A percentile compares a stretch with the other conserved stretches of the same genome.
Conservation (phyloP, 2,329 filamentous ascomycete species). For the Tolypocladium tundrense region DNA sequence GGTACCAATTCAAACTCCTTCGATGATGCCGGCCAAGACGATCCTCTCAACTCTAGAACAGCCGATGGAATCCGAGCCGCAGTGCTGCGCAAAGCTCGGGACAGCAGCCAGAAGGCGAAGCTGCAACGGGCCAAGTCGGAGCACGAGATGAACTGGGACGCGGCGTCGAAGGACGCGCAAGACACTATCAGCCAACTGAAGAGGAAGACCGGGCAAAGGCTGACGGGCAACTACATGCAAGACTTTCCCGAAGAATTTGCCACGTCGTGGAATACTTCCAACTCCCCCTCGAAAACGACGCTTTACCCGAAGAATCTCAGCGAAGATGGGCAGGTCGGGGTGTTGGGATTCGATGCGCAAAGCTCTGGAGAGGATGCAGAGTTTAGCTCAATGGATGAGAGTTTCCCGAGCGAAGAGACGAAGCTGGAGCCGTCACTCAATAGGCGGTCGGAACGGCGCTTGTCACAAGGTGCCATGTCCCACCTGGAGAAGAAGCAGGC, state of each 20-base stretch:
- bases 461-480: slow-evolving; percentile 1
- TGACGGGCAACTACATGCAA: slow-evolving; percentile 38
- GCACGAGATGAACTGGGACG: slow-evolving; percentile 4
- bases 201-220: not conserved
- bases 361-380: slow-evolving; percentile 17
- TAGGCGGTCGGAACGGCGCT: slow-evolving; percentile 8
- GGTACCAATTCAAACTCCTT: not conserved
- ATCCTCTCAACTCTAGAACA: slow-evolving; percentile 13
- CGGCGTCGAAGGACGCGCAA: slow-evolving; percentile 3
- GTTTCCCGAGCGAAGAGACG: slow-evolving; percentile 20
- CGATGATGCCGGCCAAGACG: slow-evolving; percentile 2
- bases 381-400: slow-evolving; percentile 29
- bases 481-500: slow-evolving; percentile 5
- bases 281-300: slow-evolving; percentile 14
- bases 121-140: slow-evolving; percentile 8
- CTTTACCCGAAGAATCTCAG: slow-evolving; percentile 11
- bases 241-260: slow-evolving; percentile 45
- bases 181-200: not conserved
- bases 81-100: slow-evolving; percentile 16
- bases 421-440: slow-evolving; percentile 20
- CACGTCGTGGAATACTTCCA: slow-evolving; percentile 26
- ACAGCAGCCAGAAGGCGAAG: slow-evolving; percentile 9
- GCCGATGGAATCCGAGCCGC: slow-evolving; percentile 20
- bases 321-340: not conserved
- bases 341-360: not conserved